phyloP scores from a whole-genome alignment of 805 yeast genomes.

The Monosporozyma yasuniensis region DNA sequence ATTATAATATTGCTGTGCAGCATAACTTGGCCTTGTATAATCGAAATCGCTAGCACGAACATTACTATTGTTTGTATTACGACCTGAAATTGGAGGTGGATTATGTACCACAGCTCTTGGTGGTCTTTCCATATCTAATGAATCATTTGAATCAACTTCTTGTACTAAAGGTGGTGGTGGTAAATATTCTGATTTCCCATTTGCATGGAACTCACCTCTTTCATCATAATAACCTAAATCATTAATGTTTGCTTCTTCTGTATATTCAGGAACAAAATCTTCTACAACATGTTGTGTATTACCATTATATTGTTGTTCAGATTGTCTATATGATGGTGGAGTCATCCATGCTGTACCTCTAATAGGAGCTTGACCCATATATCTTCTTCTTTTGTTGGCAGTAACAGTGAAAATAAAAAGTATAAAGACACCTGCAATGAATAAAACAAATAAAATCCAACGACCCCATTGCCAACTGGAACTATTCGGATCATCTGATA shows the following conservation, averaged over 20 bases:
- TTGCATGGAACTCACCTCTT: slow-evolving; percentile 43
- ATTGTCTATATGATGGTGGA: slow-evolving; percentile 67
- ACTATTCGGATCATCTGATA: slow-evolving; percentile 8
- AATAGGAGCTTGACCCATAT: slow-evolving; percentile 45
- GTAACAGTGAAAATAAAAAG: slow-evolving; percentile 43
- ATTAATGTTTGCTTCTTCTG: slow-evolving; percentile 54
- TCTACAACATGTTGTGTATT: slow-evolving; percentile 24
- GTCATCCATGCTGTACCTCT: slow-evolving; percentile 80
- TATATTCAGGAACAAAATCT: slow-evolving; percentile 59
- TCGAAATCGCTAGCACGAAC: slow-evolving; percentile 13
- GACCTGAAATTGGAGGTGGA: slow-evolving; percentile 11
- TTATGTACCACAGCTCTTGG: neutral
- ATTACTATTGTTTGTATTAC: slow-evolving; percentile 2
- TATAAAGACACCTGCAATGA: slow-evolving; percentile 40
- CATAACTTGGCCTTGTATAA: slow-evolving; percentile 11
- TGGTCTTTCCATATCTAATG: slow-evolving; percentile 34
- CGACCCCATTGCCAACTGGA: slow-evolving; percentile 35
- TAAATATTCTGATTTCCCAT: slow-evolving; percentile 25
- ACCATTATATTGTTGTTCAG: slow-evolving; percentile 46
- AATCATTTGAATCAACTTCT: slow-evolving; percentile 31
- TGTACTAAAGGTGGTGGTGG: slow-evolving; percentile 38
- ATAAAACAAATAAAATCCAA: slow-evolving; percentile 60
- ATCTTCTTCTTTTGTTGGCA: slow-evolving; percentile 44
- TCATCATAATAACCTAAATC: slow-evolving; percentile 75
- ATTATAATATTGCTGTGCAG: slow-evolving; percentile 3